Evolutionary conservation across 2,329 filamentous ascomycete species (phyloP).

Genomic region (Monosporascus ibericus): DNA sequence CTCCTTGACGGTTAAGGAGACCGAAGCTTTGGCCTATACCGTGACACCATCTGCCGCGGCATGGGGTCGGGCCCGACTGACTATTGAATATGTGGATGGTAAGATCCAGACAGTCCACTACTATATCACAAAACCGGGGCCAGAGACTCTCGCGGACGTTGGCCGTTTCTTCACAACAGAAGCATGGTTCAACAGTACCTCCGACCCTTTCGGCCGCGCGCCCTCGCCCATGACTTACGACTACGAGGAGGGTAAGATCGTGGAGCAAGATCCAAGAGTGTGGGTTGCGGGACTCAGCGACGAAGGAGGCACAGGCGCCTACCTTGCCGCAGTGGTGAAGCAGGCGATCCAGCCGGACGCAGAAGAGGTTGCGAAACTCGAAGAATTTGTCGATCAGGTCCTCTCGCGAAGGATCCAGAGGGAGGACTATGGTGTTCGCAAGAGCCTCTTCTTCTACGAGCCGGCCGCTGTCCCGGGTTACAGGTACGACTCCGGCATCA

Average conservation of each 20-base stretch:
- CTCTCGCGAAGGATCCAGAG: conserved; percentile 44
- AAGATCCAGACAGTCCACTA: conserved; percentile 50
- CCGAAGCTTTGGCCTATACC: conserved; percentile 29
- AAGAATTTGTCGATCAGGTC: conserved; percentile 46
- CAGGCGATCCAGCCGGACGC: conserved; percentile 43
- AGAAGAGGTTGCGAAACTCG: conserved; percentile 44
- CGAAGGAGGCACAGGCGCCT: conserved; percentile 52
- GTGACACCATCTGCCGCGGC: conserved; percentile 35
- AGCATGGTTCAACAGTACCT: conserved; percentile 44
- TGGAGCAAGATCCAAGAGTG: conserved; percentile 41
- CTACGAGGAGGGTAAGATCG: conserved; percentile 35
- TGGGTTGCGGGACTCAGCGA: conserved; percentile 57
- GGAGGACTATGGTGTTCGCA: conserved; percentile 41
- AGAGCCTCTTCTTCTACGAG: conserved; percentile 53
- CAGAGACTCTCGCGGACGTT: conserved; percentile 37
- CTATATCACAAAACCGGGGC: conserved; percentile 42
- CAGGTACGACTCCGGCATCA: conserved; percentile 33
- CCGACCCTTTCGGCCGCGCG: conserved; percentile 47
- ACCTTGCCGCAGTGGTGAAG: conserved; percentile 49
- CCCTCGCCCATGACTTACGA: conserved; percentile 55
- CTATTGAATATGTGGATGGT: conserved; percentile 40
- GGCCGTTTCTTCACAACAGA: conserved; percentile 48
- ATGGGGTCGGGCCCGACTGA: conserved; percentile 45
- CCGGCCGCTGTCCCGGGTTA: conserved; percentile 36
- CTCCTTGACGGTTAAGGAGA: conserved; percentile 28